Conservation (phyloP, 305 asterid species). For the Fraxinus sp. region DNA sequence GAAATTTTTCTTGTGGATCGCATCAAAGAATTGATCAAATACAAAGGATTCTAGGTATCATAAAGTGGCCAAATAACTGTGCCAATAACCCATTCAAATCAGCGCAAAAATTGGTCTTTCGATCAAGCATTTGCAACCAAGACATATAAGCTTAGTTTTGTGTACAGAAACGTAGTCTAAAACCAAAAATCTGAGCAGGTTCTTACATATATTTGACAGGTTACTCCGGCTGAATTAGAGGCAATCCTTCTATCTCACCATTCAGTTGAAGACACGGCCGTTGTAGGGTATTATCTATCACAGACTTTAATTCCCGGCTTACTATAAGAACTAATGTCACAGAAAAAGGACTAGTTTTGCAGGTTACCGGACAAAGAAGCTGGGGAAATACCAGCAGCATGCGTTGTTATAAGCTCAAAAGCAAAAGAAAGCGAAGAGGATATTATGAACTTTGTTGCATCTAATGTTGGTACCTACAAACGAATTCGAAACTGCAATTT, state of each 20-base stretch:
- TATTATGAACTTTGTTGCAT: conserved; percentile 55
- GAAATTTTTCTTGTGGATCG: conserved; percentile 83
- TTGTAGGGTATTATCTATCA: conserved; percentile 58
- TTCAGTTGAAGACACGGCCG: conserved; percentile 86
- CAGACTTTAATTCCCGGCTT: neutral
- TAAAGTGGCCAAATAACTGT: neutral
- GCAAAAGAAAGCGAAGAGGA: conserved; percentile 66
- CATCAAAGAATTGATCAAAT: conserved; percentile 85
- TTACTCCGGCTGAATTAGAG: conserved; percentile 95
- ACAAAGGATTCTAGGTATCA: conserved; percentile 89
- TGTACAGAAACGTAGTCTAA: neutral
- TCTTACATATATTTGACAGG: conserved; percentile 36
- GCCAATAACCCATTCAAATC: neutral
- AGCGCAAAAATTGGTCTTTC: neutral
- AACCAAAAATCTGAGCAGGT: neutral
- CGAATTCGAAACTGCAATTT: conserved; percentile 58
- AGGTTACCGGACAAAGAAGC: conserved; percentile 75
- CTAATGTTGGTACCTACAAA: conserved; percentile 67
- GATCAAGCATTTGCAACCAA: neutral
- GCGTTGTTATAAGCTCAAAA: conserved; percentile 56
- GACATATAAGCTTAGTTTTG: neutral
- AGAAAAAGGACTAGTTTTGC: conserved; percentile 6
- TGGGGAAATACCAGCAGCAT: conserved; percentile 82
- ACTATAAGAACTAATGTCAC: neutral
- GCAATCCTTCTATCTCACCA: conserved; percentile 80